Conservation (phyloP, 2,329 filamentous ascomycete species). For the Neophaeococcomyces aloes region DNA sequence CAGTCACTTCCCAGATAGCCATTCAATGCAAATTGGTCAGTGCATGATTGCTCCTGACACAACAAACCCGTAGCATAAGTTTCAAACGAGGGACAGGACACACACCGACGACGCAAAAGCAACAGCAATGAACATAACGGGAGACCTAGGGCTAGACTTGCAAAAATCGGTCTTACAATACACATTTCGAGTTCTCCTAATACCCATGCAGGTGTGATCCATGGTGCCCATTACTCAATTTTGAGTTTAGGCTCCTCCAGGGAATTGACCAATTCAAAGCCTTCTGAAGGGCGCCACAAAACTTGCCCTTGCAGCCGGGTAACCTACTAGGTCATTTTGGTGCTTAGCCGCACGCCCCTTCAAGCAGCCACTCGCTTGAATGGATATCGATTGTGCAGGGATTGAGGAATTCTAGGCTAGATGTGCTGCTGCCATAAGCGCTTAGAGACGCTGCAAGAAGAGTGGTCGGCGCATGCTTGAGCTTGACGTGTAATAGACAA, state of each 20-base stretch:
- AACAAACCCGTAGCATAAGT: background rate
- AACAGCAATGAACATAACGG: background rate
- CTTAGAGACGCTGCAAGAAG: no score
- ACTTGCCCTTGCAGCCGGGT: background rate
- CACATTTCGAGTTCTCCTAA: constrained; percentile 3
- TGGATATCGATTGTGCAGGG: no score
- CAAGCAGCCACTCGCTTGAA: no score
- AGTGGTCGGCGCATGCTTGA: no score
- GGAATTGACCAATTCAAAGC: background rate
- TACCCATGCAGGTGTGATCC: no score
- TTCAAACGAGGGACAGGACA: background rate
- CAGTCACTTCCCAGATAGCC: constrained; percentile 4
- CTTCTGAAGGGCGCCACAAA: background rate
- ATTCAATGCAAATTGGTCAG: background rate
- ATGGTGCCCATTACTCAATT: constrained; percentile 3
- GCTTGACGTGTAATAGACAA: no score
- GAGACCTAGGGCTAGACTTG: background rate
- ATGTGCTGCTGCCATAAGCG: no score
- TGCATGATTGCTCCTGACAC: background rate
- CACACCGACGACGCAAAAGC: background rate
- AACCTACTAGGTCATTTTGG: background rate
- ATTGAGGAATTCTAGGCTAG: no score
- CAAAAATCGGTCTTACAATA: background rate
- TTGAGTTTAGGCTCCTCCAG: constrained; percentile 2
- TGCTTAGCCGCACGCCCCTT: background rate